These are phyloP conservation scores for Paramecium tetraurelia DNA, from an alignment of 73 alveolate genomes.

Conservation along the genomic window DNA sequence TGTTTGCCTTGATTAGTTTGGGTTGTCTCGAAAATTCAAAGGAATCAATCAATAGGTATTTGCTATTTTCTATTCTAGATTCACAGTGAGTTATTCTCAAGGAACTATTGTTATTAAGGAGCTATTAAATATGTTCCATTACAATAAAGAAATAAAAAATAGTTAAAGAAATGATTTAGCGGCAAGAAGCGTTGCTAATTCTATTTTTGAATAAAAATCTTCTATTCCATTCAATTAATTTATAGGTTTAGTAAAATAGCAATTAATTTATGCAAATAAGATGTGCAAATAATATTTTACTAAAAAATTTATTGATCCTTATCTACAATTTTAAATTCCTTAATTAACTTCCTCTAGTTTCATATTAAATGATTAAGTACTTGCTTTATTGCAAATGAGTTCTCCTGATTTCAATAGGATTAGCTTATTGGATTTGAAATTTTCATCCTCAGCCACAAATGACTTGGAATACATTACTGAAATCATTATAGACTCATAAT, in stretches of 20 bases:
- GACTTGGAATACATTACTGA: neutral
- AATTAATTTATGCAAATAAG: slow-evolving; percentile 36
- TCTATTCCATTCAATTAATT: neutral
- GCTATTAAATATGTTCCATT: neutral
- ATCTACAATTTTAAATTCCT: neutral
- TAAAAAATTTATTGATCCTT: neutral
- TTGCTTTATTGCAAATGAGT: slow-evolving; percentile 10
- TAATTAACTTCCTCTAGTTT: neutral
- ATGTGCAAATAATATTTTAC: slow-evolving; percentile 19
- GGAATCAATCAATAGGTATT: neutral
- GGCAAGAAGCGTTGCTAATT: neutral
- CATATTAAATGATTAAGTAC: neutral
- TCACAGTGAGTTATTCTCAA: neutral
- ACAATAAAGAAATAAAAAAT: neutral
- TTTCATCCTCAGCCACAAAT: neutral
- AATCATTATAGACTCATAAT: neutral
- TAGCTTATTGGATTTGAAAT: neutral
- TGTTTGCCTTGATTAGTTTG: neutral
- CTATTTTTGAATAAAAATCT: neutral
- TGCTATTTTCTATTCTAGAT: neutral
- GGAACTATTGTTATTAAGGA: neutral
- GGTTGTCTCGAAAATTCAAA: neutral
- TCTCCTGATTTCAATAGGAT: neutral
- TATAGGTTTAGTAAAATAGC: neutral
- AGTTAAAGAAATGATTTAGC: slow-evolving; percentile 36